These are phyloP conservation scores for Cryptococcus sp. DNA, from an alignment of 1,284 basidiomycete species.

Conservation along the genomic window DNA sequence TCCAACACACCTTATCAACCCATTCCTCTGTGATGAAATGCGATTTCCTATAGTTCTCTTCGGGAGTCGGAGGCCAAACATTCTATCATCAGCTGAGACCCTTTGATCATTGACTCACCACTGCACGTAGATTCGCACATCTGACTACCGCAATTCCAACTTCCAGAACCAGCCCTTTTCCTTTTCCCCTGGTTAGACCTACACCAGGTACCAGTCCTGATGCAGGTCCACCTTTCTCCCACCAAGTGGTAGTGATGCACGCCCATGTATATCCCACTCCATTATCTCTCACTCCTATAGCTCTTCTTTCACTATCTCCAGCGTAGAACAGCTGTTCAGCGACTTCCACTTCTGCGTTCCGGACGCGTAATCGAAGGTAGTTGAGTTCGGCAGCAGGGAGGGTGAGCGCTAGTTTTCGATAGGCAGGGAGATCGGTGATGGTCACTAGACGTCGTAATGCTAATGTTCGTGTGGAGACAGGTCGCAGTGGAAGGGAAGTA, in stretches of 20 bases:
- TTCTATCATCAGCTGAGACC: conserved; percentile 49
- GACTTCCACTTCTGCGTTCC: conserved; percentile 63
- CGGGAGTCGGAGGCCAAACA: conserved; percentile 75
- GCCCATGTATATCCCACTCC: conserved; percentile 56
- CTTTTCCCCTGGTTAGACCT: conserved; percentile 32
- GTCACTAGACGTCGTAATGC: conserved; percentile 62
- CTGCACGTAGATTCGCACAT: conserved; percentile 66
- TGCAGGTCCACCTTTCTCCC: conserved; percentile 59
- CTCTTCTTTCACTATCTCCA: conserved; percentile 14
- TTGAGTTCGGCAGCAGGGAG: conserved; percentile 66
- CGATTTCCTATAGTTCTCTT: conserved; percentile 74
- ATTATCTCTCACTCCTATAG: conserved; percentile 35
- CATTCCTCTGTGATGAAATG: conserved; percentile 75
- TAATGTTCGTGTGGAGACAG: conserved; percentile 51
- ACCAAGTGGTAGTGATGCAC: conserved; percentile 69
- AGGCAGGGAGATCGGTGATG: conserved; percentile 63
- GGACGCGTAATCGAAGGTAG: conserved; percentile 63
- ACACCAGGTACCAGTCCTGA: conserved; percentile 43
- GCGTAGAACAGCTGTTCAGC: conserved; percentile 66
- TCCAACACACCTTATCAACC: conserved; percentile 63
- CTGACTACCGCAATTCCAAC: conserved; percentile 75
- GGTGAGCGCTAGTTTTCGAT: conserved; percentile 67
- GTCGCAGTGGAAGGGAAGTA: conserved; percentile 31
- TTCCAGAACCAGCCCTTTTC: conserved; percentile 60
- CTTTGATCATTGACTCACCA: conserved; percentile 28